Percentiles rank a stretch among this genome's conserved stretches.
Conservation (phyloP, 768 basidiomycete species). For the Polyporus arcularius region DNA sequence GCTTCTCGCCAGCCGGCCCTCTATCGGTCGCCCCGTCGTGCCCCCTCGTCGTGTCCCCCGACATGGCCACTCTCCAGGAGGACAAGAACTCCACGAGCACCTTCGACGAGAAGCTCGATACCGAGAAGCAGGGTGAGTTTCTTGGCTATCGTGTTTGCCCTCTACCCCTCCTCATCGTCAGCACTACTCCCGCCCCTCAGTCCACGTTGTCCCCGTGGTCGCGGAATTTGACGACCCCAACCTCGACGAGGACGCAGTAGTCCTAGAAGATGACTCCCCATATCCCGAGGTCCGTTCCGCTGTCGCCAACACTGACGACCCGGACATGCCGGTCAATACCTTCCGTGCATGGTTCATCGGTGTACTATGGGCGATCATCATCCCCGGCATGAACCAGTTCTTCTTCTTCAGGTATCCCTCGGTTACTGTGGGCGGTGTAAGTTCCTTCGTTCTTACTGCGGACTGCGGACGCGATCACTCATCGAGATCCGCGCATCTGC, state of each 20-base stretch:
- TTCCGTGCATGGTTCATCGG: slow-evolving; percentile 42
- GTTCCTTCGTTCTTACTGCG: slow-evolving; percentile 10
- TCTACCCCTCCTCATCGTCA: background rate
- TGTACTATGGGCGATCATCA: slow-evolving; percentile 51
- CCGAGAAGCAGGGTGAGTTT: slow-evolving; percentile 23
- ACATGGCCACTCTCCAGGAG: slow-evolving; percentile 7
- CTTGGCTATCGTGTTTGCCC: background rate
- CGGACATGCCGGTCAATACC: slow-evolving; percentile 38
- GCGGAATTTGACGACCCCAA: slow-evolving; percentile 37
- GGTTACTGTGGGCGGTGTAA: slow-evolving; percentile 30
- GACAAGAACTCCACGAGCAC: slow-evolving; percentile 20
- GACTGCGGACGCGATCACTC: slow-evolving; percentile 6
- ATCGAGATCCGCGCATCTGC: background rate
- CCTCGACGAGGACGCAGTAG: slow-evolving; percentile 31
- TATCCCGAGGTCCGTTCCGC: slow-evolving; percentile 56
- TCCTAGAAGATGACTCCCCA: slow-evolving; percentile 48
- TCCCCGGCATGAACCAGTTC: slow-evolving; percentile 78
- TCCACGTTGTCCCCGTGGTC: slow-evolving; percentile 13
- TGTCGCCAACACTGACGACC: slow-evolving; percentile 51
- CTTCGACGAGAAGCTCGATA: slow-evolving; percentile 25
- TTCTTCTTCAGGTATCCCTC: slow-evolving; percentile 72
- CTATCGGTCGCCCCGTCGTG: slow-evolving; percentile 6
- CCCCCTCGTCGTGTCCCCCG: background rate
- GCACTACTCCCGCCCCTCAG: background rate
- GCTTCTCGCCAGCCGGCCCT: background rate